A percentile compares a stretch with the other conserved stretches of the same genome.
Conservation (phyloP, 2,329 filamentous ascomycete genomes). For the Lasiodiplodia sp. region DNA sequence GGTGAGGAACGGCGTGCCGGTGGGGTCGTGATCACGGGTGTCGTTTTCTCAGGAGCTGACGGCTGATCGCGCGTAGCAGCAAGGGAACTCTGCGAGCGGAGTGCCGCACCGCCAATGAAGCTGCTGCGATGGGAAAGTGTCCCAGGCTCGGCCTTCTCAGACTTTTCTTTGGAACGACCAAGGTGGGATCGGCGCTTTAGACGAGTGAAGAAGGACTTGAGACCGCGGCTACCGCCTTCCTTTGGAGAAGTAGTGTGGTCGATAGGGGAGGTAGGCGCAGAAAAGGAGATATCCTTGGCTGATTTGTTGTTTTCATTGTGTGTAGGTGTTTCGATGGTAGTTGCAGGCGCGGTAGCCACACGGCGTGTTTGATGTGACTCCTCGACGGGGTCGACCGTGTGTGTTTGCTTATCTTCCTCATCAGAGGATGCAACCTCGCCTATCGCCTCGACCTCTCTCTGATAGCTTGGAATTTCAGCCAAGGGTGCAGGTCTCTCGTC, state of each 20-base stretch:
- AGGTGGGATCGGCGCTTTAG: slow-evolving; percentile 48
- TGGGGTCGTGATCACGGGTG: not conserved
- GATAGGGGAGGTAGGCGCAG: slow-evolving; percentile 1
- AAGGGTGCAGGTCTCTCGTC: slow-evolving; percentile 4
- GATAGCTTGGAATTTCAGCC: slow-evolving; percentile 22
- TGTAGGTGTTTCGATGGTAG: not conserved
- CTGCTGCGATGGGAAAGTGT: slow-evolving; percentile 30
- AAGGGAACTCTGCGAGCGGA: slow-evolving; percentile 12
- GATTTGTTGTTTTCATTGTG: not conserved
- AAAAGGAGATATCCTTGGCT: slow-evolving; percentile 4
- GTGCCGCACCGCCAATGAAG: slow-evolving; percentile 5
- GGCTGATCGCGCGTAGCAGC: not conserved
- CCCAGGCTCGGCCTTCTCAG: not conserved
- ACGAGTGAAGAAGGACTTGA: slow-evolving; percentile 48
- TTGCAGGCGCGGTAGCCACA: slow-evolving; percentile 1
- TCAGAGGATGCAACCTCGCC: slow-evolving; percentile 24
- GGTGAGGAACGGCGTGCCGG: not conserved
- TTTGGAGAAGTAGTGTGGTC: slow-evolving; percentile 9
- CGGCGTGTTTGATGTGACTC: slow-evolving; percentile 27
- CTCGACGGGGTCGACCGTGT: slow-evolving; percentile 36
- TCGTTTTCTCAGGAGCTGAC: not conserved
- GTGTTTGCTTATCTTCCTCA: slow-evolving; percentile 33
- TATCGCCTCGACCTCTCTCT: slow-evolving; percentile 26
- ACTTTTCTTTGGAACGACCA: not conserved
- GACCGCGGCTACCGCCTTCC: slow-evolving; percentile 40